Evolutionary conservation across 192 early-diverging fungal species (phyloP).

Genomic region (Allomyces macrogynus): DNA sequence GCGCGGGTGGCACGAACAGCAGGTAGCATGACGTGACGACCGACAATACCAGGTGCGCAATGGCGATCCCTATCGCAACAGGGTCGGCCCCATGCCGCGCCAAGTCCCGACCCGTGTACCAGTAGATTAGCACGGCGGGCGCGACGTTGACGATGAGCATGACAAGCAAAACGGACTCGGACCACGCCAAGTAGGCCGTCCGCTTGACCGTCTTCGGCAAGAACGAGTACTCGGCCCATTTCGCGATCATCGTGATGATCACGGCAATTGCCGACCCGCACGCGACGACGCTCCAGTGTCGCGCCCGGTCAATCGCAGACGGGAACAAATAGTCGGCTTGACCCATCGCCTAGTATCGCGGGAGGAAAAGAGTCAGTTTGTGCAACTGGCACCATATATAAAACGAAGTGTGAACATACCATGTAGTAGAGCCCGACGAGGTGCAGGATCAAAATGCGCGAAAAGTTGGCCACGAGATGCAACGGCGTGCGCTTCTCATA

Average conservation of each 20-base stretch:
- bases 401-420: constrained; percentile 21
- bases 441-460: background rate
- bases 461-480: background rate
- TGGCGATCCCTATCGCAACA: constrained; percentile 34
- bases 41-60: constrained; percentile 47
- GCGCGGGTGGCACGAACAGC: constrained; percentile 41
- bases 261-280: constrained; percentile 4
- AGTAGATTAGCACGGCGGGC: constrained; percentile 37
- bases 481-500: background rate
- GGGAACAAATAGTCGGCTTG: constrained; percentile 11
- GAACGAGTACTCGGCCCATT: constrained; percentile 11
- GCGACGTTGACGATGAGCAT: constrained; percentile 39
- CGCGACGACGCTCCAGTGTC: background rate
- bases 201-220: constrained; percentile 5
- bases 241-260: constrained; percentile 7
- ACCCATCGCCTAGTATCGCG: constrained; percentile 15
- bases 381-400: constrained; percentile 4
- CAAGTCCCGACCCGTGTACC: constrained; percentile 7
- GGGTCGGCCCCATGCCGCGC: constrained; percentile 9
- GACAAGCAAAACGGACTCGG: constrained; percentile 28
- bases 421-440: constrained; percentile 27
- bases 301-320: constrained; percentile 21
- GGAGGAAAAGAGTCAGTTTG: constrained; percentile 7
- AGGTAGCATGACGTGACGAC: constrained; percentile 41
- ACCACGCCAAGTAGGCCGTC: constrained; percentile 18